These are phyloP conservation scores for Euptelea pleiosperma DNA, from an alignment of 164 flowering plant species.

Conservation along the genomic window DNA sequence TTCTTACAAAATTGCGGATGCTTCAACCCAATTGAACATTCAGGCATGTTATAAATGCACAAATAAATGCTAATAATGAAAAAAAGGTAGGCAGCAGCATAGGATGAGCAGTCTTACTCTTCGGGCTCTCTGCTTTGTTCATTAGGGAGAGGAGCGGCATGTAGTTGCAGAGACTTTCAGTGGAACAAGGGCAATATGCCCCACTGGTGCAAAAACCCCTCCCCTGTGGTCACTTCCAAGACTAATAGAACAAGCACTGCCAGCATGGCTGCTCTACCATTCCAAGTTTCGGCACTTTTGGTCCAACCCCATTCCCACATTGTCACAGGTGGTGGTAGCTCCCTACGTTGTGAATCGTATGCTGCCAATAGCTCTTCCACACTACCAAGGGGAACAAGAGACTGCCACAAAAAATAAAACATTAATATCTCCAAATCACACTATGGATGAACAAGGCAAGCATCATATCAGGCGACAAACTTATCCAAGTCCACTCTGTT, in stretches of 20 bases:
- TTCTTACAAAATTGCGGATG: not conserved
- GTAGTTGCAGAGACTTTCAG: conserved; percentile 27
- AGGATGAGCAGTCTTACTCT: not conserved
- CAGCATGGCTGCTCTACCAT: conserved; percentile 96
- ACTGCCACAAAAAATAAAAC: conserved; percentile 41
- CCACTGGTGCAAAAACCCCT: conserved; percentile 92
- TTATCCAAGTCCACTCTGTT: too few species aligned
- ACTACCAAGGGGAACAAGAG: conserved; percentile 93
- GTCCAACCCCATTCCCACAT: conserved; percentile 99
- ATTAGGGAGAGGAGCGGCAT: not conserved
- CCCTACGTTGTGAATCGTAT: conserved; percentile 92
- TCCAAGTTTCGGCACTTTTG: conserved; percentile 98
- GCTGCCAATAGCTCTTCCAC: conserved; percentile 90
- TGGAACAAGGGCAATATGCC: conserved; percentile 66
- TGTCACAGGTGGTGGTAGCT: conserved; percentile 83
- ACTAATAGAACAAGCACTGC: conserved; percentile 78
- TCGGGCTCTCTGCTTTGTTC: conserved; percentile 3
- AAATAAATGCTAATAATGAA: not conserved
- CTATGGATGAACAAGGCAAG: too few species aligned
- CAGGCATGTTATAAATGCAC: not conserved
- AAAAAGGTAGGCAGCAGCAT: not conserved
- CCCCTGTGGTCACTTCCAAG: conserved; percentile 81
- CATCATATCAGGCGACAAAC: too few species aligned
- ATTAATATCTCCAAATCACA: not conserved
- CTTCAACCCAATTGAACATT: not conserved